These are phyloP conservation scores for Chloranthus sessilifolius DNA, from an alignment of 164 flowering plant species.

Conservation along the genomic window DNA sequence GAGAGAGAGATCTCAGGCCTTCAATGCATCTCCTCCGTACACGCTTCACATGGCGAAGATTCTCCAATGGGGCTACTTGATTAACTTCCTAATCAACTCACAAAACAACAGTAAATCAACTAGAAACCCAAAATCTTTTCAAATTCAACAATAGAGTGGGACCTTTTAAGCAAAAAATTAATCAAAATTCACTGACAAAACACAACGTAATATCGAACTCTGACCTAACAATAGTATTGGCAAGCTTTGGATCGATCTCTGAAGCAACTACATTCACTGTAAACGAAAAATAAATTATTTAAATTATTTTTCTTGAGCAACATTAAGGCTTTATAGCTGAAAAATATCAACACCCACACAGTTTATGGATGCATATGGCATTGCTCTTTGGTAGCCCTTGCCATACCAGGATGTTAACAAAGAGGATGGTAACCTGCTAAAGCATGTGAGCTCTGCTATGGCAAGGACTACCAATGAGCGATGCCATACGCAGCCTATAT, in stretches of 20 bases:
- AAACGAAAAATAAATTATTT: neutral
- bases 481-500: too few relatives aligned
- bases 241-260: slow-evolving; percentile 54
- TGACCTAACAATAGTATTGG: slow-evolving; percentile 69
- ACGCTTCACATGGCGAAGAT: slow-evolving; percentile 81
- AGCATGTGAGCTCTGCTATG: too few relatives aligned
- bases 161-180: neutral
- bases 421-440: too few relatives aligned
- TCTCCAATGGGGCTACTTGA: slow-evolving; percentile 64
- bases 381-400: too few relatives aligned
- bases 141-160: neutral
- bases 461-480: too few relatives aligned
- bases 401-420: too few relatives aligned
- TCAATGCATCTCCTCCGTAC: slow-evolving; percentile 33
- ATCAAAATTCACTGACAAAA: neutral
- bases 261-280: slow-evolving; percentile 68
- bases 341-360: too few relatives aligned
- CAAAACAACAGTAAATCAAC: slow-evolving; percentile 2
- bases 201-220: neutral
- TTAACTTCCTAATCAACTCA: slow-evolving; percentile 45
- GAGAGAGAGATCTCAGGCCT: too few relatives aligned
- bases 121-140: neutral
- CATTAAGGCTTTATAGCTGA: too few relatives aligned
- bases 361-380: too few relatives aligned
- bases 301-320: neutral